Percentiles rank a stretch among this genome's conserved stretches.
phyloP scores from a whole-genome alignment of 75 land plant species.

The Pseudotsuga menziesii region DNA sequence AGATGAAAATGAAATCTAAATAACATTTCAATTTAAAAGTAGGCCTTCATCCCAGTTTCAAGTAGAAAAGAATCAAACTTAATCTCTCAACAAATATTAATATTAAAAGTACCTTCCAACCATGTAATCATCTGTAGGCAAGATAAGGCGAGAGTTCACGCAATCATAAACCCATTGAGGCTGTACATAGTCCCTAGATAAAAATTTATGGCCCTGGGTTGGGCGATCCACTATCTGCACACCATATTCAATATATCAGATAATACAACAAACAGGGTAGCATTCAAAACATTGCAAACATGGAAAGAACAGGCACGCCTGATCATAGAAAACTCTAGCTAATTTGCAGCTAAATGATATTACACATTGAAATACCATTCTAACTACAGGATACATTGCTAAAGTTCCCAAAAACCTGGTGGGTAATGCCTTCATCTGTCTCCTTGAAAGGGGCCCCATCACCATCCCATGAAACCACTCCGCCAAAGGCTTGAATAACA shows the following conservation, averaged over 20 bases:
- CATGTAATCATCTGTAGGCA: slow-evolving; percentile 74
- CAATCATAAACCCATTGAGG: slow-evolving; percentile 98
- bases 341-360: background rate
- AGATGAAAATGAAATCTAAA: background rate
- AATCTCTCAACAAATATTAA: background rate
- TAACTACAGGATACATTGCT: background rate
- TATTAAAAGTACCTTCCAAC: slow-evolving; percentile 64
- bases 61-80: background rate
- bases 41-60: background rate
- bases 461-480: slow-evolving; percentile 93
- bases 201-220: slow-evolving; percentile 62
- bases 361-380: slow-evolving; percentile 2
- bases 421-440: slow-evolving; percentile 73
- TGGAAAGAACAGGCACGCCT: background rate
- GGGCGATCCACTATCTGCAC: slow-evolving; percentile 94
- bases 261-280: background rate
- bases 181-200: slow-evolving; percentile 91
- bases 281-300: background rate
- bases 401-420: slow-evolving; percentile 54
- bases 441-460: slow-evolving; percentile 84
- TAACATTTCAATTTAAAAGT: background rate
- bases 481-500: slow-evolving; percentile 89
- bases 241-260: background rate
- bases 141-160: slow-evolving; percentile 62
- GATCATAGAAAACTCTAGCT: background rate